Evolutionary conservation across 768 basidiomycete genomes (phyloP).

Genomic region (Amanita inopinata): DNA sequence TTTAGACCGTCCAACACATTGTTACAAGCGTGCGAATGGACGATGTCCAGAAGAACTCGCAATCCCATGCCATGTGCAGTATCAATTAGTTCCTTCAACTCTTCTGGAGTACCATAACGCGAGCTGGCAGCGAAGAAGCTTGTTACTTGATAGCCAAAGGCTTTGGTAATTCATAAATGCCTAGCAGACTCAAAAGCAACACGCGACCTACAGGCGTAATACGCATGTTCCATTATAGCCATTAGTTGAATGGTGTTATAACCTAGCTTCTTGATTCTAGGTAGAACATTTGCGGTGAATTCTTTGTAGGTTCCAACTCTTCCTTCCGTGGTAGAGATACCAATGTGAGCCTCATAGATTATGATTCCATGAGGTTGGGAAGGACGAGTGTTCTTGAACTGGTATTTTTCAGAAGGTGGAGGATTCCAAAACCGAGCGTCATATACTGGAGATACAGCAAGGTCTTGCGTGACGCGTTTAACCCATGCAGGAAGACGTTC

Average conservation of each 20-base stretch:
- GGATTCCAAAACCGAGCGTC: slow-evolving; percentile 99
- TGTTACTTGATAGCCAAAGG: slow-evolving; percentile 97
- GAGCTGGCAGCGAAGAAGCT: slow-evolving; percentile 96
- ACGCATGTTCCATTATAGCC: slow-evolving; percentile 98
- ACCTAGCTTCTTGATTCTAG: slow-evolving; percentile 82
- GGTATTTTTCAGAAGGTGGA: slow-evolving; percentile 56
- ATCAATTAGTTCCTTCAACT: slow-evolving; percentile 91
- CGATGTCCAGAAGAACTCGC: slow-evolving; percentile 89
- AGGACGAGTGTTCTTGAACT: slow-evolving; percentile 73
- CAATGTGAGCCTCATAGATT: slow-evolving; percentile 98
- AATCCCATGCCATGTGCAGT: slow-evolving; percentile 91
- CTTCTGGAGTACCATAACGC: slow-evolving; percentile 93
- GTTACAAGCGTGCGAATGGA: slow-evolving; percentile 98
- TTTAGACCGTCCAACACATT: slow-evolving; percentile 95
- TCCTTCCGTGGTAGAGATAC: slow-evolving; percentile 83
- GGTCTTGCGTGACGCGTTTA: slow-evolving; percentile 89
- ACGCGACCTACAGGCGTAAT: slow-evolving; percentile 77
- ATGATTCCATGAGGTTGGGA: slow-evolving; percentile 50
- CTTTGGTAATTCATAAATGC: slow-evolving; percentile 28
- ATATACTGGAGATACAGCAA: slow-evolving; percentile 81
- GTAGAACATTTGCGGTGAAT: slow-evolving; percentile 77
- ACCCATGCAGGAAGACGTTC: slow-evolving; percentile 96
- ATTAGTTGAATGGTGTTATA: slow-evolving; percentile 98
- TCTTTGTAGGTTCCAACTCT: slow-evolving; percentile 94
- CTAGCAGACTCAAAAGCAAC: slow-evolving; percentile 2